Conservation (phyloP, 768 basidiomycete species). For the Cantharellus anzutake region DNA sequence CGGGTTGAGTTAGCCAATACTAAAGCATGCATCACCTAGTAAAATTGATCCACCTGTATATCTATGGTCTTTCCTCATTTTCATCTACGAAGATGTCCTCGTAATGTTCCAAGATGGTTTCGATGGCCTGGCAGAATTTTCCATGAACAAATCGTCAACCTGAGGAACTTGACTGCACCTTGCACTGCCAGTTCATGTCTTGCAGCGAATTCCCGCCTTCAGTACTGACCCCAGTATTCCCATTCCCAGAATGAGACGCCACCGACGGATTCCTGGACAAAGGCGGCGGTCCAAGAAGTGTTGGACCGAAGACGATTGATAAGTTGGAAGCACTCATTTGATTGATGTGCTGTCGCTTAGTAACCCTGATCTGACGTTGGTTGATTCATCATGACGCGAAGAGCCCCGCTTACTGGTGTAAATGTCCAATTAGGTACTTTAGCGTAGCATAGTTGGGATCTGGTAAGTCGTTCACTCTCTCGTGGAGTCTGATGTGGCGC, state of each 20-base stretch:
- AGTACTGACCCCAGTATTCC: slow-evolving; percentile 3
- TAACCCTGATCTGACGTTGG: slow-evolving; percentile 32
- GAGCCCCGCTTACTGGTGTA: slow-evolving; percentile 42
- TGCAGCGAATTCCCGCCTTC: slow-evolving; percentile 20
- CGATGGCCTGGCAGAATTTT: slow-evolving; percentile 46
- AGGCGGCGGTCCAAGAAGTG: slow-evolving; percentile 59
- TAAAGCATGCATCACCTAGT: no score
- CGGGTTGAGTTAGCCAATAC: no score
- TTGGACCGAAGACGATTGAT: slow-evolving; percentile 96
- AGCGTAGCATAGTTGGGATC: slow-evolving; percentile 98
- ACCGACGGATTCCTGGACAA: slow-evolving; percentile 2
- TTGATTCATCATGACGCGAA: neutral
- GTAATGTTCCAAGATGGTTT: slow-evolving; percentile 88
- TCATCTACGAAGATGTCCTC: slow-evolving; percentile 95
- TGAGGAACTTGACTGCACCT: slow-evolving; percentile 13
- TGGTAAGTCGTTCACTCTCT: slow-evolving; percentile 92
- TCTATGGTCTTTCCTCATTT: neutral
- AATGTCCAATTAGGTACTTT: slow-evolving; percentile 87
- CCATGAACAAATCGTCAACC: slow-evolving; percentile 6
- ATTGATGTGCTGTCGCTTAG: slow-evolving; percentile 55
- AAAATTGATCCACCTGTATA: no score
- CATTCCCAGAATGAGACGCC: neutral
- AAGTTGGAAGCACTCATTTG: slow-evolving; percentile 88
- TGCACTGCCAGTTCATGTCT: slow-evolving; percentile 27
- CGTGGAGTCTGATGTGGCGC: slow-evolving; percentile 88